Base-by-base conservation (phyloP, 805 yeast genomes). In the Wickerhamiella vanderwaltii region DNA sequence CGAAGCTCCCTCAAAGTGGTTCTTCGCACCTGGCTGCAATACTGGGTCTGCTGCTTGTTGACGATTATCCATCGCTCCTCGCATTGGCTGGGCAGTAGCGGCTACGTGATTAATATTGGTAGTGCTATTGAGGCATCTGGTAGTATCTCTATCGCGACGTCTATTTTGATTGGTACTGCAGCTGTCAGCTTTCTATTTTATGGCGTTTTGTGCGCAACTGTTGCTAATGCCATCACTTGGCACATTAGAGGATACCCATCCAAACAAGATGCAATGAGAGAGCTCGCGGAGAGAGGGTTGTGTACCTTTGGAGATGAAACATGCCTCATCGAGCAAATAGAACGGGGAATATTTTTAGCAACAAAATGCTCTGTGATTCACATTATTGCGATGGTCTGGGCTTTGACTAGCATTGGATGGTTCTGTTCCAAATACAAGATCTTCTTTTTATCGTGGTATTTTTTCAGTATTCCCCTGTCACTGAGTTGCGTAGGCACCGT, bases 11-110 rank as follows among this genome's bases (percentile, higher is more conserved):
- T 51, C 28, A 46, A 44, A 18, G 23, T 47, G 2, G 51, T 49
- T 1, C 34, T 47, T n/a, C 44, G 58, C 4, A 49, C 55, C 0
- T 55, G 58, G 57, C 24, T 48, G 1, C 46, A 24, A 7, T 38
- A 48, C 6, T 54, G 53, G 47, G 41, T 49, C 11, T 40, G 47
- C 2, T 18, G 41, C 15, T 11, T 54, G 5, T 24, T 55, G 13
- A 40, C 47, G 18, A 30, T 44, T 5, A 45, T 51, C 28, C 19
- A 41, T 12, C 15, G 28, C 5, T 45, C 53, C 5, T 19, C 36
- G 4, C 17, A 32, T 2, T 56, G 48, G 47, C 32, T 52, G 12
- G 58, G 57, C 13, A 18, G 33, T 2, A 46, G 54, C 1, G 41
- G 52, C 6, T 56, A 41, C 29, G 39, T 53, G 26, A 13, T 51